These are phyloP conservation scores for Coemansia sp. DNA, from an alignment of 192 early-diverging fungal genomes.

Conservation along the genomic window DNA sequence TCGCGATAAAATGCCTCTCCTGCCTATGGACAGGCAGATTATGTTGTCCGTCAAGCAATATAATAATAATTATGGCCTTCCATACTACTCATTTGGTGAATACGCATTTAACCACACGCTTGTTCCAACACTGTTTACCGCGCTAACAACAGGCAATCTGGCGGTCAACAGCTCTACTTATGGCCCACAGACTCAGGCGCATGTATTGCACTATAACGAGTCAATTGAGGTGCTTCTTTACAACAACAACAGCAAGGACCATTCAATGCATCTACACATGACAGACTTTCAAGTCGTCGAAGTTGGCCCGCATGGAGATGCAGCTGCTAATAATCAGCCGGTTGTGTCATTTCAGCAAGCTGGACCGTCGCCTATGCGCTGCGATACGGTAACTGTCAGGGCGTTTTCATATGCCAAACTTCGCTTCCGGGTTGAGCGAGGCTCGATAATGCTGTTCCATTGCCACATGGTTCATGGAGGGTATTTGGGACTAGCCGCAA, in stretches of 20 bases:
- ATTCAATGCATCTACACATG: conserved; percentile 13
- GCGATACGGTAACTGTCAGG: conserved; percentile 9
- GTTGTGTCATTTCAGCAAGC: conserved; percentile 27
- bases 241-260: conserved; percentile 6
- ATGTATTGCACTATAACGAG: neutral
- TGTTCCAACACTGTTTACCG: conserved; percentile 6
- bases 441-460: neutral
- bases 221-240: neutral
- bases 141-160: conserved; percentile 1
- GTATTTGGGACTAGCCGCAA: neutral
- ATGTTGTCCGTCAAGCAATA: neutral
- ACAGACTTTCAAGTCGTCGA: conserved; percentile 16
- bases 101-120: neutral
- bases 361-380: conserved; percentile 54
- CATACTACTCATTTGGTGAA: neutral
- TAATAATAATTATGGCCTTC: neutral
- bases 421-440: neutral
- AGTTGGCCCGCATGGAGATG: conserved; percentile 4
- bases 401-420: conserved; percentile 5
- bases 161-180: neutral
- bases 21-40: neutral
- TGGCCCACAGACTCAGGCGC: conserved; percentile 5
- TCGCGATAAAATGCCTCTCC: neutral
- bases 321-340: neutral
- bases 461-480: neutral